Evolutionary conservation across 2,329 filamentous ascomycete species (phyloP).

Genomic region (Xenoacremonium recifei): DNA sequence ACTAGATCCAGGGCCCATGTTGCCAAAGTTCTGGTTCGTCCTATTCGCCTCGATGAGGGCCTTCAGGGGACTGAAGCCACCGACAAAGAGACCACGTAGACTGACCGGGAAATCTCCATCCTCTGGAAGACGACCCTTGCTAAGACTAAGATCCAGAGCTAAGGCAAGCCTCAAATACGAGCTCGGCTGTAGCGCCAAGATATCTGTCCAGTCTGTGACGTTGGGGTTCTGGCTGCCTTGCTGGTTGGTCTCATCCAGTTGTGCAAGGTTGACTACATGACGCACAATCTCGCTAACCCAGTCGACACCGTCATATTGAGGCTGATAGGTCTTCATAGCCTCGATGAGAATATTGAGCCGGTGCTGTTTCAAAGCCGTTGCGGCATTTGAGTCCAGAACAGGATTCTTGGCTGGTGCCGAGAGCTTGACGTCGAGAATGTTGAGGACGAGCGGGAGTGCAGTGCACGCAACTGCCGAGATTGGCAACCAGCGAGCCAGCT

Average conservation of each 20-base stretch:
- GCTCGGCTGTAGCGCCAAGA: constrained; percentile 38
- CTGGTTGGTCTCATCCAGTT: constrained; percentile 32
- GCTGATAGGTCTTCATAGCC: constrained; percentile 45
- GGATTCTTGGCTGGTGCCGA: constrained; percentile 17
- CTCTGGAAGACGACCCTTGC: constrained; percentile 38
- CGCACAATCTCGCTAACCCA: constrained; percentile 43
- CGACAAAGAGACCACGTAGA: constrained; percentile 35
- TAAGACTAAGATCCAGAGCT: constrained; percentile 42
- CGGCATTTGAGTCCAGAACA: constrained; percentile 26
- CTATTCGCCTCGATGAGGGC: constrained; percentile 29
- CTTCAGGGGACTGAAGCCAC: constrained; percentile 35
- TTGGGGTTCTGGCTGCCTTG: constrained; percentile 15
- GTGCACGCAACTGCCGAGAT: constrained; percentile 42
- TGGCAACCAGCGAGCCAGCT: constrained; percentile 44
- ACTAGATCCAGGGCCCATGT: not conserved
- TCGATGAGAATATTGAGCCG: constrained; percentile 44
- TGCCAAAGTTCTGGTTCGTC: not conserved
- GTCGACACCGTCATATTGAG: constrained; percentile 45
- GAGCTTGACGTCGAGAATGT: constrained; percentile 36
- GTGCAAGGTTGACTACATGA: constrained; percentile 41
- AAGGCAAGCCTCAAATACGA: constrained; percentile 42
- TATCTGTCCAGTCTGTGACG: constrained; percentile 42
- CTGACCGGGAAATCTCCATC: constrained; percentile 41
- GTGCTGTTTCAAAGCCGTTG: constrained; percentile 40
- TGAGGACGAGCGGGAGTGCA: constrained; percentile 31